Conservation (phyloP, 345 rosid species). For the Mercurialis annua region DNA sequence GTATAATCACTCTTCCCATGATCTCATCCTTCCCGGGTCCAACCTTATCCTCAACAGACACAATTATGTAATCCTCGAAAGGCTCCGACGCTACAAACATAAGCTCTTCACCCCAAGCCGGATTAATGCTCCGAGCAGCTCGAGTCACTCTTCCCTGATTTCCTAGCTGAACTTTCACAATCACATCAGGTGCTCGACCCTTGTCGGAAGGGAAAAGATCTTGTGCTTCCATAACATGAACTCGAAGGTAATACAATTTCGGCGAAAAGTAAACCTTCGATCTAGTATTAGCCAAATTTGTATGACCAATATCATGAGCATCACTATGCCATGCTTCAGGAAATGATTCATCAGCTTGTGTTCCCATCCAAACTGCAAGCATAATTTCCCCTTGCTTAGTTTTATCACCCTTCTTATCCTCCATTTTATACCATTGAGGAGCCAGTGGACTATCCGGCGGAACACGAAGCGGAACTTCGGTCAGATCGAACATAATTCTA, state of each 20-base stretch:
- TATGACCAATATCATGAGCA: slow-evolving; percentile 28
- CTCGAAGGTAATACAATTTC: slow-evolving; percentile 29
- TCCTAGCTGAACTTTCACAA: slow-evolving; percentile 21
- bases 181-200: slow-evolving; percentile 15
- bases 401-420: slow-evolving; percentile 20
- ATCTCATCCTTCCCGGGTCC: slow-evolving; percentile 32
- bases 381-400: slow-evolving; percentile 22
- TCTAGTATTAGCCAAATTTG: slow-evolving; percentile 24
- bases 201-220: slow-evolving; percentile 26
- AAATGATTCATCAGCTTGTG: slow-evolving; percentile 36
- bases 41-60: slow-evolving; percentile 25
- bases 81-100: slow-evolving; percentile 36
- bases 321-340: slow-evolving; percentile 38
- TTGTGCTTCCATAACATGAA: slow-evolving; percentile 26
- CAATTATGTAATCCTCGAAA: slow-evolving; percentile 25
- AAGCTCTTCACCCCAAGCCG: slow-evolving; percentile 29
- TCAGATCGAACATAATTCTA: slow-evolving; percentile 15
- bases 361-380: slow-evolving; percentile 37
- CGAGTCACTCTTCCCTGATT: slow-evolving; percentile 16
- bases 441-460: slow-evolving; percentile 38
- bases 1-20: slow-evolving; percentile 18
- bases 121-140: slow-evolving; percentile 16
- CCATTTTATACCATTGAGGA: slow-evolving; percentile 34
- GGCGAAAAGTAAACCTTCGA: slow-evolving; percentile 33
- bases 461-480: slow-evolving; percentile 26